phyloP scores from a whole-genome alignment of 1,139 yeast genomes.

The Saccharomyces hybrid region DNA sequence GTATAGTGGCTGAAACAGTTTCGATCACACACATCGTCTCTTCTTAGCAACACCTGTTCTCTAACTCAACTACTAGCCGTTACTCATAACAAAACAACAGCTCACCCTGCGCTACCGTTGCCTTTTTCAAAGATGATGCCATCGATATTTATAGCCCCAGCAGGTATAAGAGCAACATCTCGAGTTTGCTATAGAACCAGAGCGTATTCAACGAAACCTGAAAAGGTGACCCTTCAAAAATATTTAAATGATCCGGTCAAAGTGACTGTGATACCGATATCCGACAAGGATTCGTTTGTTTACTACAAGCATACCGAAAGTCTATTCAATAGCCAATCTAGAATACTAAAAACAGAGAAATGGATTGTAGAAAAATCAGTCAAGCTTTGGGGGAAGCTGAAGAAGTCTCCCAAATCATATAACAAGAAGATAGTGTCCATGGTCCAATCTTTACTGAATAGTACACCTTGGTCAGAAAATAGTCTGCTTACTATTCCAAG shows the following conservation, averaged over 20 bases:
- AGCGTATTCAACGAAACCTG: not conserved
- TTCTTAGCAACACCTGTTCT: not conserved
- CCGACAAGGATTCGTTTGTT: constrained; percentile 47
- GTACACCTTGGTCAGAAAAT: constrained; percentile 47
- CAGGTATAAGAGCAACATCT: not conserved
- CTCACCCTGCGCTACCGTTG: not conserved
- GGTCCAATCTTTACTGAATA: constrained; percentile 37
- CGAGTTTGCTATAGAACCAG: not conserved
- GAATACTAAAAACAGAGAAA: constrained; percentile 29
- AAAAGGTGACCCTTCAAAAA: constrained; percentile 8
- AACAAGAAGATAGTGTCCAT: constrained; percentile 38
- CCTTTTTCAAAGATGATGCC: not conserved
- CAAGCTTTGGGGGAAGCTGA: constrained; percentile 41
- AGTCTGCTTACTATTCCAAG: constrained; percentile 46
- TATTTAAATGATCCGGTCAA: constrained; percentile 36
- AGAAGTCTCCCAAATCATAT: constrained; percentile 36
- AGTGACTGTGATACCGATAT: constrained; percentile 53
- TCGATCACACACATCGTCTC: not conserved
- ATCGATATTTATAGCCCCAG: not conserved
- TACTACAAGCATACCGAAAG: constrained; percentile 50
- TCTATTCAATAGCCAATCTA: constrained; percentile 30
- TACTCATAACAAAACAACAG: not conserved
- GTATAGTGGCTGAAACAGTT: not conserved
- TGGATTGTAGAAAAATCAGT: constrained; percentile 43
- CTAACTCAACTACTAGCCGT: not conserved